Evolutionary conservation across 495 filamentous ascomycete species (phyloP).

Genomic region (Aspergillus sclerotioniger): DNA sequence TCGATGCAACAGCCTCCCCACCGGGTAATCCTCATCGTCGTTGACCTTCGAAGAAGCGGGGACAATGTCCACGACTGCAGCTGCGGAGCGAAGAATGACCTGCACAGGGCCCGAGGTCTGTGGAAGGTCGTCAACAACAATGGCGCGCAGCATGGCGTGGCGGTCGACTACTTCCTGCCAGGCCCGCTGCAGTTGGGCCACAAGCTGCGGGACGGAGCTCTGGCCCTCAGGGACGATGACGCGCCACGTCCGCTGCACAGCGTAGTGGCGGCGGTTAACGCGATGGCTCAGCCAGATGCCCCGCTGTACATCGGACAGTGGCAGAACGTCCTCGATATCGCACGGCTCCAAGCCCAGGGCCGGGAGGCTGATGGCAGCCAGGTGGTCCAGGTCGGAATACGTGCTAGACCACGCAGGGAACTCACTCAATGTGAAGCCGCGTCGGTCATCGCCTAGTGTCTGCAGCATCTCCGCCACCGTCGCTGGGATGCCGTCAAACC

Average conservation of each 20-base stretch:
- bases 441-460: background rate
- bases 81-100: too few species aligned
- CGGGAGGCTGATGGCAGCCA: slow-evolving; percentile 34
- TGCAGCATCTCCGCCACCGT: slow-evolving; percentile 29
- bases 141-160: background rate
- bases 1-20: too few species aligned
- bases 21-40: too few species aligned
- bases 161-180: background rate
- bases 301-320: slow-evolving; percentile 43
- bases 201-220: too few species aligned
- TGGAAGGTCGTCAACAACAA: too few species aligned
- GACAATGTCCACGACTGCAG: too few species aligned
- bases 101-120: too few species aligned
- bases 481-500: slow-evolving; percentile 35
- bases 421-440: slow-evolving; percentile 28
- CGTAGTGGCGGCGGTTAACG: background rate
- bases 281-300: slow-evolving; percentile 43
- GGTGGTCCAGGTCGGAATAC: slow-evolving; percentile 34
- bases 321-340: slow-evolving; percentile 39
- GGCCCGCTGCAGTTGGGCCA: background rate
- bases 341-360: slow-evolving; percentile 25
- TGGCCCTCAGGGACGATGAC: slow-evolving; percentile 16
- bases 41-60: too few species aligned
- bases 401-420: slow-evolving; percentile 36
- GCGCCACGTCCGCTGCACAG: background rate